Conservation (phyloP, 1,284 basidiomycete species). For the Fomes fomentarius region DNA sequence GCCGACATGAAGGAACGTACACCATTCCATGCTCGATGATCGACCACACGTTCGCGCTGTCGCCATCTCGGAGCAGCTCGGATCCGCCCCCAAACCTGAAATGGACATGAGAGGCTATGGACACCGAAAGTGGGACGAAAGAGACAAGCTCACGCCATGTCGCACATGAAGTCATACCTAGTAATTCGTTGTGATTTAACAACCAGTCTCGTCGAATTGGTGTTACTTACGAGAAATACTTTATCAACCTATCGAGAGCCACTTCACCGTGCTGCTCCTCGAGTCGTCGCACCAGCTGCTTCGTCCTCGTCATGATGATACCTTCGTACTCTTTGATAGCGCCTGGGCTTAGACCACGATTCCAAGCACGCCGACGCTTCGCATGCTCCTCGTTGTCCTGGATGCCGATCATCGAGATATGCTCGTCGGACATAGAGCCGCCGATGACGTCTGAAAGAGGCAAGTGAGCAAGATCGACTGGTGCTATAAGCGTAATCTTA, state of each 20-base stretch:
- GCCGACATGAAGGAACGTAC: slow-evolving; percentile 1
- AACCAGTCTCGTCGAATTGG: no score
- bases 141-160: no score
- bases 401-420: neutral
- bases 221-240: slow-evolving; percentile 25
- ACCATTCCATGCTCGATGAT: slow-evolving; percentile 4
- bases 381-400: slow-evolving; percentile 20
- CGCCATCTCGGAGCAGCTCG: slow-evolving; percentile 23
- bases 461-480: no score
- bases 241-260: slow-evolving; percentile 20
- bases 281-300: slow-evolving; percentile 19
- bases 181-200: no score
- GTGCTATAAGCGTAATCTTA: no score
- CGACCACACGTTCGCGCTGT: slow-evolving; percentile 3
- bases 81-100: slow-evolving; percentile 29
- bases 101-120: no score
- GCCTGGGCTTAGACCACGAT: slow-evolving; percentile 20
- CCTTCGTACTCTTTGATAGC: slow-evolving; percentile 28
- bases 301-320: slow-evolving; percentile 17
- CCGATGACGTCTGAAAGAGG: no score
- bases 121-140: no score
- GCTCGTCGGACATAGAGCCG: neutral
- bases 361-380: slow-evolving; percentile 27
- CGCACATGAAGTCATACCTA: slow-evolving; percentile 30
- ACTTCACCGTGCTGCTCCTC: slow-evolving; percentile 13